Conservation (phyloP, 179 eudicot genomes). For the Amaranthus tricolor region DNA sequence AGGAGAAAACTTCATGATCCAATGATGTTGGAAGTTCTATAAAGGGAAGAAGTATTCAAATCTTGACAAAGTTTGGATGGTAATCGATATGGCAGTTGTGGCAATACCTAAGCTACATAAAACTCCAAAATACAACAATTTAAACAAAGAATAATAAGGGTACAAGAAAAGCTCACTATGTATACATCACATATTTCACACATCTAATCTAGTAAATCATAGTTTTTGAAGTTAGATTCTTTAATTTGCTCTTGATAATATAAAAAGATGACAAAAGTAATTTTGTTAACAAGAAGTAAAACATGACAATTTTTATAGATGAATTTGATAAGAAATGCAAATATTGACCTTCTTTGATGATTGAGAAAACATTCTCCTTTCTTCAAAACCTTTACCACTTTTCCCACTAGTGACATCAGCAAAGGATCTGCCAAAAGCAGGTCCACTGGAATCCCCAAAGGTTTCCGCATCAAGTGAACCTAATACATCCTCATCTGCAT, state of each 20-base stretch:
- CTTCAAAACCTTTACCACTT: slow-evolving; percentile 47
- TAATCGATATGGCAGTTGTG: not conserved
- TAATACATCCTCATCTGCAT: slow-evolving; percentile 61
- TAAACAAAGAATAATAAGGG: not conserved
- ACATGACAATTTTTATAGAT: not conserved
- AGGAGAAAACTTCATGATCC: not conserved
- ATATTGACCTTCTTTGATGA: slow-evolving; percentile 46
- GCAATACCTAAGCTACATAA: not conserved
- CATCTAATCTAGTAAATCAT: not conserved
- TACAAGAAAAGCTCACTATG: not conserved
- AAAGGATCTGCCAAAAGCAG: slow-evolving; percentile 48
- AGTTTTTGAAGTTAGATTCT: not conserved
- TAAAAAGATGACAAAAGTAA: not conserved
- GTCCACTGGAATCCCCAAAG: slow-evolving; percentile 55
- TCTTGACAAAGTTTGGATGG: not conserved
- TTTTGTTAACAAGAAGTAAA: not conserved
- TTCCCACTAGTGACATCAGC: slow-evolving; percentile 54
- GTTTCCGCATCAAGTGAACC: slow-evolving; percentile 67
- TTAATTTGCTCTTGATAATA: not conserved
- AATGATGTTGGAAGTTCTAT: not conserved
- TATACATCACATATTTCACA: not conserved
- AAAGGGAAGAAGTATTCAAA: not conserved
- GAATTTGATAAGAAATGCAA: not conserved
- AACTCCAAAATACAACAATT: not conserved
- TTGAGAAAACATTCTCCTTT: slow-evolving; percentile 35